Base-by-base conservation (phyloP, 2,329 filamentous ascomycete genomes). In the Alternaria incomplexa region DNA sequence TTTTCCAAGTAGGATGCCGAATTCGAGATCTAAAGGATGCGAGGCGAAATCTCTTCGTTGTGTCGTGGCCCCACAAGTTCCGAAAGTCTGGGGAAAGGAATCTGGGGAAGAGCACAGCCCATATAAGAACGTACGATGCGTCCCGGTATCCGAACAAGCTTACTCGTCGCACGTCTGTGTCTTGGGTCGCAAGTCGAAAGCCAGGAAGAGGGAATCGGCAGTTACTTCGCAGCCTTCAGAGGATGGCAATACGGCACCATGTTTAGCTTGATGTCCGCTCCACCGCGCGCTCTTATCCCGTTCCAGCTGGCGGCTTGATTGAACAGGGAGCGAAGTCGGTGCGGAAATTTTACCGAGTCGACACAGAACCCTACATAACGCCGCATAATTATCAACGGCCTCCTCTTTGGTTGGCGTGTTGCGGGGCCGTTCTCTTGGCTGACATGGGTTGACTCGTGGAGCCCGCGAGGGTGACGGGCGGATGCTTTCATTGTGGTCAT, bases 391-490 rank as follows among this genome's bases (percentile, higher is more conserved):
- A 25, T n/a, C 47, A 72, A 71, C 67, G 64, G 68, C 65, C 50
- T 32, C 65, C 45, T 61, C 61, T 62, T 60, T 69, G 70, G 63
- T 63, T 65, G 64, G 62, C 30, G 26, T 52, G 25, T 65, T 75
- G 76, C 72, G 73, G 76, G 75, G 75, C 67, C 58, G 54, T 40
- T 32, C 53, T 32, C 75, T 78, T 78, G 76, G 76, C 76, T 54
- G 63, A 30, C 73, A 71, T 64, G 73, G 71, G 54, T 68, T 53
- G 55, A 62, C 54, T 67, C 56, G 61, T 65, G 68, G 57, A 64
- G 61, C 23, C 51, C 46, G 64, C 64, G 64, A 66, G 65, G 63
- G 64, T 67, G 65, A 63, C 63, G 61, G 58, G 65, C 64, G 61
- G 65, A 67, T 56, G 51, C 59, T 54, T 66, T 66, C 36, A 46